Evolutionary conservation across 1,284 basidiomycete genomes (phyloP), one percentile per base, ranked within the genome.

Genomic region (Stygiomarasmius scandens): DNA sequence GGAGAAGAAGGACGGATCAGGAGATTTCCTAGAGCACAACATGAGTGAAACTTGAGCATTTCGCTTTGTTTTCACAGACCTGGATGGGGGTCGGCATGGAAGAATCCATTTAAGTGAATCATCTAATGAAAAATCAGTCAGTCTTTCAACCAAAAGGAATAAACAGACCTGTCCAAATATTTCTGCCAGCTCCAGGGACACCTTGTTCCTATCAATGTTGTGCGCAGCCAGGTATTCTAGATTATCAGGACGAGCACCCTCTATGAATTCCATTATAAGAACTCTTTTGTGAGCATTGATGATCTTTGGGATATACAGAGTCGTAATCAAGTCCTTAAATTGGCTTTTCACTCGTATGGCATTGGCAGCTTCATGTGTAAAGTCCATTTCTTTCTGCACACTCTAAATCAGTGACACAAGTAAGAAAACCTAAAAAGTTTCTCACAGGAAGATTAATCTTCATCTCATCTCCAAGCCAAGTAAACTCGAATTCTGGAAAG

Each of bases 381-480:
- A 97, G 72, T 97, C 87, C 92, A 98, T 94, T 74, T 99, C 97
- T 64, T 95, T 91, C 38, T 41, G 16, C 29, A 32, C 6, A 32
- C 29, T 12, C 5, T 32, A 5, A 32, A 12, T 32, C 29, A 32
- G 12, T 32, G 29, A 32, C 29, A 32, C 29, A 12, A 32, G 29
- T 32, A 32, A n/a, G n/a, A n/a, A n/a, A n/a, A n/a, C n/a, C n/a
- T n/a, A n/a, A n/a, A n/a, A n/a, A n/a, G n/a, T n/a, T n/a, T n/a
- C 38, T 41, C 38, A 41, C 38, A 0, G 96, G 95, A 43, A 97
- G 76, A 73, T 95, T 96, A 66, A 90, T 85, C 52, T 92, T 85
- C 92, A 96, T 95, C 75, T 97, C 95, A 67, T 94, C 90, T 2
- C 86, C 89, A 8, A 98, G 82, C 96, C 96, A 98, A 0, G 90